Percentiles rank a stretch among this genome's conserved stretches.
These are phyloP conservation scores for Stromatinia cepivora DNA, from an alignment of 2,329 filamentous ascomycete genomes.

Conservation along the genomic window DNA sequence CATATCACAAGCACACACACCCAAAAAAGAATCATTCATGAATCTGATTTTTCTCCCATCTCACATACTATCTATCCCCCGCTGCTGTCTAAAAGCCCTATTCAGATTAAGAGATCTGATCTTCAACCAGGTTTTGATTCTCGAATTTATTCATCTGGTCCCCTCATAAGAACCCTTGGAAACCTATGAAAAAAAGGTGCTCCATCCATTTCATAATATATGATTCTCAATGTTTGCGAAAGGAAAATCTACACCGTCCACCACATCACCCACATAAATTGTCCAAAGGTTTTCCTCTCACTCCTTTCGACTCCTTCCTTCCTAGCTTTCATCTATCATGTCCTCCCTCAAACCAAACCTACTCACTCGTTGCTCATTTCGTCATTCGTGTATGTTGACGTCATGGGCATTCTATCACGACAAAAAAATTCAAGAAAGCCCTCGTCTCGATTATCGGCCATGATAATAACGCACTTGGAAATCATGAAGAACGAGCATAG, in stretches of 20 bases:
- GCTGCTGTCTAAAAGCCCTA: slow-evolving; percentile 21
- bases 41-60: slow-evolving; percentile 12
- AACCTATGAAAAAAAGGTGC: background rate
- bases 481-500: slow-evolving; percentile 16
- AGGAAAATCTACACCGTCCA: background rate
- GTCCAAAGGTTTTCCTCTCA: slow-evolving; percentile 16
- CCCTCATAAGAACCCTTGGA: background rate
- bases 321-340: background rate
- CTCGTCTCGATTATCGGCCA: background rate
- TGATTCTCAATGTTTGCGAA: slow-evolving; percentile 7
- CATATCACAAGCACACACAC: background rate
- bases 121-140: background rate
- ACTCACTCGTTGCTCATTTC: slow-evolving; percentile 5
- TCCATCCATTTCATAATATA: slow-evolving; percentile 14
- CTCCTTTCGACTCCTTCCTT: slow-evolving; percentile 1
- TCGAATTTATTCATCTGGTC: background rate
- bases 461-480: slow-evolving; percentile 7
- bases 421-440: background rate
- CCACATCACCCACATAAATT: background rate
- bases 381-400: slow-evolving; percentile 9
- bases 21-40: background rate
- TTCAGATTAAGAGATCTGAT: slow-evolving; percentile 24
- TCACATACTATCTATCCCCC: slow-evolving; percentile 23
- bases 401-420: background rate
- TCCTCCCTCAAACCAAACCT: slow-evolving; percentile 9